These are phyloP conservation scores for Penstemon eatonii DNA, from an alignment of 257 asterid species.

Conservation along the genomic window DNA sequence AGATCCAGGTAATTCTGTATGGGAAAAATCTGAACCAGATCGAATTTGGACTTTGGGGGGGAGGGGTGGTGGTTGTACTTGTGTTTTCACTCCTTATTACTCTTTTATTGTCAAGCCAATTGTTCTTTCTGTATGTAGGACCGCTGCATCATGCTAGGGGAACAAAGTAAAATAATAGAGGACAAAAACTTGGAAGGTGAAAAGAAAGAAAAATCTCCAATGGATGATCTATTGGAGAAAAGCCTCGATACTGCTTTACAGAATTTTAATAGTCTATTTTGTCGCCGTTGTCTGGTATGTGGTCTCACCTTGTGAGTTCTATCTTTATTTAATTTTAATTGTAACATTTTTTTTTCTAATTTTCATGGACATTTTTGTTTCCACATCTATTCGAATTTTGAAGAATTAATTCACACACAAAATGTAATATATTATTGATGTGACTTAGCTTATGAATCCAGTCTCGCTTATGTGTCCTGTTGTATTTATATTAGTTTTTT, in stretches of 20 bases:
- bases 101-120: slow-evolving; percentile 33
- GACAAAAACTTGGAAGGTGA: slow-evolving; percentile 35
- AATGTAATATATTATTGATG: background rate
- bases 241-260: slow-evolving; percentile 80
- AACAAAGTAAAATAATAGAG: slow-evolving; percentile 42
- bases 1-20: slow-evolving; percentile 63
- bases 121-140: slow-evolving; percentile 60
- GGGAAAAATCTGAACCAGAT: too few species aligned
- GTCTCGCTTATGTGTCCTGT: background rate
- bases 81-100: slow-evolving; percentile 14
- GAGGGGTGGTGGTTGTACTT: background rate
- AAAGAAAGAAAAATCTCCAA: slow-evolving; percentile 43
- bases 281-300: slow-evolving; percentile 97
- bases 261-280: slow-evolving; percentile 89
- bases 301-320: slow-evolving; percentile 24
- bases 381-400: slow-evolving; percentile 2
- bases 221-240: slow-evolving; percentile 48
- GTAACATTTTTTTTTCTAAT: slow-evolving; percentile 4
- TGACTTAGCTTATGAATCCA: slow-evolving; percentile 16
- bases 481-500: slow-evolving; percentile 19
- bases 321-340: background rate
- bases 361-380: slow-evolving; percentile 4
- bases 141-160: slow-evolving; percentile 72
- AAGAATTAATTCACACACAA: background rate
- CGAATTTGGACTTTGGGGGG: too few species aligned